Evolutionary conservation across 2,329 filamentous ascomycete species (phyloP).

Genomic region (Boeremia exigua): DNA sequence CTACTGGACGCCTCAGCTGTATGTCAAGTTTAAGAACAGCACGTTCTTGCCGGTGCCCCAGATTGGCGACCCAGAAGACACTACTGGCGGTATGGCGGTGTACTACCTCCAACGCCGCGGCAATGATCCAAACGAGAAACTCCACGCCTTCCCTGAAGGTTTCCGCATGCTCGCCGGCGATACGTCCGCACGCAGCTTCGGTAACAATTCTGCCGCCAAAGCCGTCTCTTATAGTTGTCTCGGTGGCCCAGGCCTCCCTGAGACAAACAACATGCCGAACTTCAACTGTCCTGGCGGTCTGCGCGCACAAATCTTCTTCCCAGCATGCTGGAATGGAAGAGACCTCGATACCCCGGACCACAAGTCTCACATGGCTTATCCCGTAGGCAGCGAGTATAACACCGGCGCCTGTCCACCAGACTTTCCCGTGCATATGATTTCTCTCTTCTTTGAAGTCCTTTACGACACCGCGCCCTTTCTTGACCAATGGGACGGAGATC

Average conservation of each 20-base stretch:
- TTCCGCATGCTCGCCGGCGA: constrained; percentile 77
- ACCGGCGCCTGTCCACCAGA: constrained; percentile 60
- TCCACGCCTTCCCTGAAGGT: constrained; percentile 72
- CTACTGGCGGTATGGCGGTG: constrained; percentile 68
- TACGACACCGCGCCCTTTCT: constrained; percentile 59
- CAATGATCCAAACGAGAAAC: constrained; percentile 64
- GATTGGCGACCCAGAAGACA: constrained; percentile 54
- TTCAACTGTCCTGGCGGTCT: constrained; percentile 67
- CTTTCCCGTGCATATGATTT: constrained; percentile 62
- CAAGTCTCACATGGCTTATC: constrained; percentile 69
- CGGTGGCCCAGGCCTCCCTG: constrained; percentile 44
- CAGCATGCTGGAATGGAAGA: constrained; percentile 73
- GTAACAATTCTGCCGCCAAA: constrained; percentile 51
- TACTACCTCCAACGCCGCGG: constrained; percentile 69
- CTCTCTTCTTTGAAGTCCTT: constrained; percentile 65
- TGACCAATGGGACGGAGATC: constrained; percentile 53
- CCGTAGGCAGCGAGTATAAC: constrained; percentile 52
- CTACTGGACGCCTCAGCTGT: constrained; percentile 79
- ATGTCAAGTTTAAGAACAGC: constrained; percentile 59
- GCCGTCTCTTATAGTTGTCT: constrained; percentile 66
- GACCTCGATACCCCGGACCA: constrained; percentile 64
- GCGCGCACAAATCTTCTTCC: constrained; percentile 73
- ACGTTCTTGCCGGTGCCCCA: constrained; percentile 67
- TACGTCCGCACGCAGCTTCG: constrained; percentile 61
- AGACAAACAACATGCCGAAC: constrained; percentile 69